Conservation (phyloP, 1,139 yeast genomes). For the Zygosaccharomyces sapae region DNA sequence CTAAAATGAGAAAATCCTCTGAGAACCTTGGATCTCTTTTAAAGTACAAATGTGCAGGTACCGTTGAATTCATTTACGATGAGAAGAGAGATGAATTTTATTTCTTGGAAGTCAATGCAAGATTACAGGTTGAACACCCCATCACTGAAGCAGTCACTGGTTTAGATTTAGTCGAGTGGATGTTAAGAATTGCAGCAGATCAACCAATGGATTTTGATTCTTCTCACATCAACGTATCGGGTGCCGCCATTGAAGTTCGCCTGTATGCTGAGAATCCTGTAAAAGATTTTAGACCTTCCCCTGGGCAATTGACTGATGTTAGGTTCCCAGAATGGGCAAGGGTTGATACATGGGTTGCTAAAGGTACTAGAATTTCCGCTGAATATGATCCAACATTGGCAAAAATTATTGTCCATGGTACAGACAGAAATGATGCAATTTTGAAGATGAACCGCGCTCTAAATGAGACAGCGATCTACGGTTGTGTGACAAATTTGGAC, state of each 20-base stretch:
- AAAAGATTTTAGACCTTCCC: constrained; percentile 90
- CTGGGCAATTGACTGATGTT: constrained; percentile 88
- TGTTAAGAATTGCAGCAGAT: constrained; percentile 88
- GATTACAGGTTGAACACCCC: constrained; percentile 97
- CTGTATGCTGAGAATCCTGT: constrained; percentile 95
- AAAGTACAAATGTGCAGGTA: constrained; percentile 94
- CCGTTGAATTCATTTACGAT: constrained; percentile 93
- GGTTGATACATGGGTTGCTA: constrained; percentile 90
- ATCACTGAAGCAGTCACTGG: constrained; percentile 95
- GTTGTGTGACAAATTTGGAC: constrained; percentile 86
- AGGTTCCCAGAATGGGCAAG: constrained; percentile 85
- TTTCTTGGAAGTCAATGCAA: constrained; percentile 92
- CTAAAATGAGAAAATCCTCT: constrained; percentile 74
- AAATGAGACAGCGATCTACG: constrained; percentile 79
- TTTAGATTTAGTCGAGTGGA: constrained; percentile 92
- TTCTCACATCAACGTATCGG: constrained; percentile 56
- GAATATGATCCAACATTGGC: constrained; percentile 97
- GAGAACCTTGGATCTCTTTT: constrained; percentile 74
- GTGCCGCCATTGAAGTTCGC: constrained; percentile 96
- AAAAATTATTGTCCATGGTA: constrained; percentile 90
- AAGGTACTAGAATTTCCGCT: constrained; percentile 85
- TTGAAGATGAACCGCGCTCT: constrained; percentile 72
- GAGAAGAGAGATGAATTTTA: constrained; percentile 80
- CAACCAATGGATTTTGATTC: constrained; percentile 67
- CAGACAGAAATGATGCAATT: constrained; percentile 80